phyloP scores from a whole-genome alignment of 2,329 filamentous ascomycete genomes.

The Emergomyces africanus region DNA sequence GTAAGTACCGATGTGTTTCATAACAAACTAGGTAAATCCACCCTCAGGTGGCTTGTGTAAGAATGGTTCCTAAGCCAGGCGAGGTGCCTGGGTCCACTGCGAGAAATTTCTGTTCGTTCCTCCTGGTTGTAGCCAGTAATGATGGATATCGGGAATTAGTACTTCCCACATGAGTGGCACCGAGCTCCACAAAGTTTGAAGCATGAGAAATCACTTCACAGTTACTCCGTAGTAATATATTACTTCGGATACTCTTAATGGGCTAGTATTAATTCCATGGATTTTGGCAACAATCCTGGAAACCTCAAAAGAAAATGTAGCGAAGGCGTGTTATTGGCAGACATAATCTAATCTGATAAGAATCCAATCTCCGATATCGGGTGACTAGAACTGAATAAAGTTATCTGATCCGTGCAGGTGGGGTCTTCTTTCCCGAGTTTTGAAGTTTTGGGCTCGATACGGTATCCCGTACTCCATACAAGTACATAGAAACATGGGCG shows the following conservation, averaged over 20 bases:
- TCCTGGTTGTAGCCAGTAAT: too few relatives aligned
- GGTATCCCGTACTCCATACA: too few relatives aligned
- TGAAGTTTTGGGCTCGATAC: too few relatives aligned
- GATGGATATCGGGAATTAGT: neutral
- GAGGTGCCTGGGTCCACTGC: neutral
- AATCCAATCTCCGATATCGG: neutral
- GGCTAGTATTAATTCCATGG: neutral
- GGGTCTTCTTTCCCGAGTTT: neutral
- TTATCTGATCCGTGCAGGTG: slow-evolving; percentile 5
- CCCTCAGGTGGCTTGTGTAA: neutral
- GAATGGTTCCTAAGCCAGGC: neutral
- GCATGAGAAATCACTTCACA: neutral
- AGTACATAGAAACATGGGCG: too few relatives aligned
- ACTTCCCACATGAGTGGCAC: neutral
- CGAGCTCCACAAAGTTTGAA: neutral
- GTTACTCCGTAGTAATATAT: neutral
- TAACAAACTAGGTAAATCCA: neutral
- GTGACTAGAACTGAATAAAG: neutral
- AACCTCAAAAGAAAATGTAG: too few relatives aligned
- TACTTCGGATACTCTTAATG: too few relatives aligned
- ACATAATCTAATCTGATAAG: slow-evolving; percentile 1
- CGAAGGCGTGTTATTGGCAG: neutral
- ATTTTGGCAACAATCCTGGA: neutral
- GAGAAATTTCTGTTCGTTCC: neutral
- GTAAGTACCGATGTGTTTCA: neutral